These are phyloP conservation scores for Parastagonospora nodorum DNA, from an alignment of 2,329 filamentous ascomycete genomes.

Conservation along the genomic window DNA sequence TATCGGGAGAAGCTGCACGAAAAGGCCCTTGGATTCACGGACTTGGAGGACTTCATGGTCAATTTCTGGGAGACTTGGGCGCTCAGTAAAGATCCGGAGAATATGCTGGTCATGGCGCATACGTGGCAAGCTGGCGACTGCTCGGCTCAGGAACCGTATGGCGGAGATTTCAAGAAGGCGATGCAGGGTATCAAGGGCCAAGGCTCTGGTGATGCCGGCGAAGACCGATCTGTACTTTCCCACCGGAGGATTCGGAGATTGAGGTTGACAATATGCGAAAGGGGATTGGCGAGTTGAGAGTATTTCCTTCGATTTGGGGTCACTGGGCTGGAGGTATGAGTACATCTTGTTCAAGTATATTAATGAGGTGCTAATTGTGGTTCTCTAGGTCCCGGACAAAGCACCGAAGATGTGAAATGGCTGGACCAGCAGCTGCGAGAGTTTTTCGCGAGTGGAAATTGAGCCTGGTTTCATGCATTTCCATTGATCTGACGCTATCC, in stretches of 20 bases:
- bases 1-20: slow-evolving; percentile 75
- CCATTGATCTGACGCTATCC: no score
- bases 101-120: slow-evolving; percentile 74
- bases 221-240: slow-evolving; percentile 83
- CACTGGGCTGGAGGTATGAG: slow-evolving; percentile 57
- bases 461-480: no score
- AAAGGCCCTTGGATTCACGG: slow-evolving; percentile 65
- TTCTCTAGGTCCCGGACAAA: no score
- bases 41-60: slow-evolving; percentile 74
- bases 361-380: no score
- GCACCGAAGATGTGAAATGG: no score
- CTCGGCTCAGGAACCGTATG: slow-evolving; percentile 70
- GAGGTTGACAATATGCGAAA: slow-evolving; percentile 69
- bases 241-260: slow-evolving; percentile 77
- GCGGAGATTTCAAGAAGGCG: slow-evolving; percentile 65
- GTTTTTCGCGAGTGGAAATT: no score
- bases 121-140: slow-evolving; percentile 80
- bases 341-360: no score
- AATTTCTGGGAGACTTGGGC: slow-evolving; percentile 80
- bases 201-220: slow-evolving; percentile 70
- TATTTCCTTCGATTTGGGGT: slow-evolving; percentile 68
- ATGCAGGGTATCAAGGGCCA: slow-evolving; percentile 72
- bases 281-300: slow-evolving; percentile 59
- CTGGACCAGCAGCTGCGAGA: no score
- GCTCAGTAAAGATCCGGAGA: slow-evolving; percentile 74